These are phyloP conservation scores for Exophiala sp. DNA, from an alignment of 2,329 filamentous ascomycete genomes.

Conservation along the genomic window DNA sequence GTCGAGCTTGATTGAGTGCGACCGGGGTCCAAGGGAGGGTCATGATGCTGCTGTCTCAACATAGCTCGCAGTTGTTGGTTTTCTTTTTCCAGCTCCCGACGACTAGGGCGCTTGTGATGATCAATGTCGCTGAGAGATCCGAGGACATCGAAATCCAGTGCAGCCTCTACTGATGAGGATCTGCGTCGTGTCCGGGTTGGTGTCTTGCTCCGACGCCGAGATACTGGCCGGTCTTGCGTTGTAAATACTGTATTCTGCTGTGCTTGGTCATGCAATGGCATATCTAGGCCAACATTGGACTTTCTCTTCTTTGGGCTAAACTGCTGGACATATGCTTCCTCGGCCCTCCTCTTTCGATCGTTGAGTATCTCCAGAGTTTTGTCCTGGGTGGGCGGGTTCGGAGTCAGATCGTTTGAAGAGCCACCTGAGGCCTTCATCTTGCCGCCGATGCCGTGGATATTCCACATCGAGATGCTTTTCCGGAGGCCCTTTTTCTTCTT, in stretches of 20 bases:
- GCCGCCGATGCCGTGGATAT: constrained; percentile 15
- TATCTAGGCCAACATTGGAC: constrained; percentile 8
- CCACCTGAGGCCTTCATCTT: constrained; percentile 11
- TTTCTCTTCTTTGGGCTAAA: constrained; percentile 28
- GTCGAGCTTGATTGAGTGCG: constrained; percentile 2
- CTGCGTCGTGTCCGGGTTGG: constrained; percentile 1
- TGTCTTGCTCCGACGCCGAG: constrained; percentile 3
- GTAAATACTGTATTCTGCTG: background rate
- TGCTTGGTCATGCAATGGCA: constrained; percentile 1
- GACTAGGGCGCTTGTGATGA: constrained; percentile 22
- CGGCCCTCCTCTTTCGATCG: constrained; percentile 29
- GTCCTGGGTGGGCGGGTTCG: background rate
- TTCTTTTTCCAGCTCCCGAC: constrained; percentile 27
- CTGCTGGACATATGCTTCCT: constrained; percentile 27
- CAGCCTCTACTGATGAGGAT: constrained; percentile 4
- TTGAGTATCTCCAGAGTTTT: constrained; percentile 20
- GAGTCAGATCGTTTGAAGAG: constrained; percentile 7
- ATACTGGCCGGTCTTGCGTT: background rate
- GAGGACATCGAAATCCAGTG: constrained; percentile 6
- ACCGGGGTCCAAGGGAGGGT: background rate
- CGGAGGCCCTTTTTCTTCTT: constrained; percentile 25
- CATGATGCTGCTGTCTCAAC: constrained; percentile 23
- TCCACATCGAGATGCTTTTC: constrained; percentile 29
- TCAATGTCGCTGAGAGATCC: constrained; percentile 19
- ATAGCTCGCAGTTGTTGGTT: constrained; percentile 28